Evolutionary conservation across 2,329 filamentous ascomycete species (phyloP).

Genomic region (Trematosphaeria pertusa): DNA sequence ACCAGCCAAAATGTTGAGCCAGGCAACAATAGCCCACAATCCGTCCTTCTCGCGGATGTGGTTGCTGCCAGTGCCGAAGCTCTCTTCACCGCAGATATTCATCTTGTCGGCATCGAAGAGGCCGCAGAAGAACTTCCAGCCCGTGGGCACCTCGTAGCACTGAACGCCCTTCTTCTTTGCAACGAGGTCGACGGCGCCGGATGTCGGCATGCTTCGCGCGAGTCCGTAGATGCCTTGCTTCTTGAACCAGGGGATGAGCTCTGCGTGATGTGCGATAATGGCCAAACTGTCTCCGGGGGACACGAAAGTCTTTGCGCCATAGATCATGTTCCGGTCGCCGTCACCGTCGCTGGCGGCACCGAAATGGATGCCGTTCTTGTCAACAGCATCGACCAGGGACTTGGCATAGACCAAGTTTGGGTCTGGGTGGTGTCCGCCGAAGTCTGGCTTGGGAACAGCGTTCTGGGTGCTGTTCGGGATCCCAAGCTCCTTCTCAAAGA

Average conservation of each 20-base stretch:
- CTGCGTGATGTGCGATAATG: conserved; percentile 96
- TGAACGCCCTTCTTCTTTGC: conserved; percentile 91
- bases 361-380: conserved; percentile 91
- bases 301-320: conserved; percentile 94
- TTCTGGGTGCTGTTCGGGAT: conserved; percentile 86
- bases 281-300: conserved; percentile 96
- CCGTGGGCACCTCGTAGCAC: conserved; percentile 96
- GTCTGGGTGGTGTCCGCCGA: conserved; percentile 96
- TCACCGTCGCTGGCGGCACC: conserved; percentile 96
- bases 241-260: conserved; percentile 98
- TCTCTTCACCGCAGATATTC: conserved; percentile 99
- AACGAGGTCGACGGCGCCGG: conserved; percentile 91
- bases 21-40: conserved; percentile 95
- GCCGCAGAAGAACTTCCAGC: conserved; percentile 99
- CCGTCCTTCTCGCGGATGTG: conserved; percentile 99
- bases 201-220: conserved; percentile 97
- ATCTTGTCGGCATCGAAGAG: conserved; percentile 98
- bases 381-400: conserved; percentile 90
- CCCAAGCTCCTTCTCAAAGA: conserved; percentile 93
- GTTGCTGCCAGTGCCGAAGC: conserved; percentile 96
- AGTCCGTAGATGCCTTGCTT: conserved; percentile 95
- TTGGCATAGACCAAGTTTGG: conserved; percentile 97
- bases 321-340: conserved; percentile 99
- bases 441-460: conserved; percentile 90
- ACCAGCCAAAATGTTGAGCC: conserved; percentile 98